Conservation (phyloP, 1,139 yeast genomes). For the Saccharomyces hybrid region DNA sequence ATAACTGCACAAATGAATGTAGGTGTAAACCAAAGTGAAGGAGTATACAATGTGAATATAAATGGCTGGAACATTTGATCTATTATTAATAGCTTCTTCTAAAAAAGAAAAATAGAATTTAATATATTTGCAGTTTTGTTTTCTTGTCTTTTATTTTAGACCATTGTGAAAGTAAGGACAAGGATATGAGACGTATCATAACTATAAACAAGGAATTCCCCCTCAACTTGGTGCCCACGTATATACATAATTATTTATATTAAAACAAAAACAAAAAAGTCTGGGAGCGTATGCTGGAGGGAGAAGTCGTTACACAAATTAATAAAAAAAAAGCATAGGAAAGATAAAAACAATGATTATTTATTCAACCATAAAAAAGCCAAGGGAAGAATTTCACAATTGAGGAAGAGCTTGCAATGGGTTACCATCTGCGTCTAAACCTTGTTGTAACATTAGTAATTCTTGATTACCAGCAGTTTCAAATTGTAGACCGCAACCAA, state of each 20-base stretch:
- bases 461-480: conserved; percentile 94
- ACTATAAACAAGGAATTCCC: neutral
- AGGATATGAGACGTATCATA: neutral
- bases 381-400: neutral
- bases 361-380: neutral
- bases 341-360: neutral
- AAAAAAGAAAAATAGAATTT: neutral
- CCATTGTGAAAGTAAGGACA: neutral
- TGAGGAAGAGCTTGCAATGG: conserved; percentile 52
- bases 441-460: conserved; percentile 68
- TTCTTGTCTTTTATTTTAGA: neutral
- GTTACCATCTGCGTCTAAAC: conserved; percentile 77
- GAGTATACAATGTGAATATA: neutral
- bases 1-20: neutral
- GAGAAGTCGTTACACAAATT: neutral
- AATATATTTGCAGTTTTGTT: neutral
- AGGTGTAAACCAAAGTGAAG: neutral
- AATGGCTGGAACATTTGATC: neutral
- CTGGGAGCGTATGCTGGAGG: neutral
- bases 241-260: neutral
- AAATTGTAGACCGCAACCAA: conserved; percentile 92
- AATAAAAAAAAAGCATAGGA: neutral
- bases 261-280: neutral
- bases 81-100: neutral
- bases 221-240: neutral